These are phyloP conservation scores for Globisporangium middletonii DNA, from an alignment of 352 stramenopile species.

Conservation along the genomic window DNA sequence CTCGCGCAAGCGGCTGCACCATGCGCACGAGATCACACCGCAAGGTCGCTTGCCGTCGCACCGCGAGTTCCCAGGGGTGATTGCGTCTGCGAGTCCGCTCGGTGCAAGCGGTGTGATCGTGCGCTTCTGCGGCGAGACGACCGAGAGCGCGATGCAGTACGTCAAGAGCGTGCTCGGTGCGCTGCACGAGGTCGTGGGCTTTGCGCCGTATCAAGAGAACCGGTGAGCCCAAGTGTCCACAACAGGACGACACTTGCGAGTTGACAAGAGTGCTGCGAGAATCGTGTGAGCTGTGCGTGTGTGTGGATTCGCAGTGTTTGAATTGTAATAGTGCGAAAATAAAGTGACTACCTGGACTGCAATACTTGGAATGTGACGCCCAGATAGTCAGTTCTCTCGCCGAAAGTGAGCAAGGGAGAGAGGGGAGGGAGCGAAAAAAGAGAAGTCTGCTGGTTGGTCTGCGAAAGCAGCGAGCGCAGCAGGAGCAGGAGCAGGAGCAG, in stretches of 20 bases:
- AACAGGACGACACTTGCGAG: neutral
- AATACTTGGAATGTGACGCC: neutral
- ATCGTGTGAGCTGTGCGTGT: too few species aligned
- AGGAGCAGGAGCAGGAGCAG: too few species aligned
- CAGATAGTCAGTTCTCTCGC: neutral
- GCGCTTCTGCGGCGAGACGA: constrained; percentile 59
- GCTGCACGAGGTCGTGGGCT: constrained; percentile 49
- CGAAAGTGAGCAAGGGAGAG: neutral
- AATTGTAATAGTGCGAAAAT: neutral
- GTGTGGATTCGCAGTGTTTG: neutral
- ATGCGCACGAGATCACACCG: constrained; percentile 61
- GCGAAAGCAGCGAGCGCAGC: too few species aligned
- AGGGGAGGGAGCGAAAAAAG: too few species aligned
- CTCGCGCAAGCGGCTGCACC: constrained; percentile 69
- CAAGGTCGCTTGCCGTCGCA: constrained; percentile 49
- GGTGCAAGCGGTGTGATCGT: constrained; percentile 54
- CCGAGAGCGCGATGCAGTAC: constrained; percentile 55
- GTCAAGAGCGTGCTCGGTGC: constrained; percentile 53
- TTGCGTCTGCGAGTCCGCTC: constrained; percentile 73
- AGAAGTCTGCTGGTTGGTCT: too few species aligned
- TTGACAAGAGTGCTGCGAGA: too few species aligned
- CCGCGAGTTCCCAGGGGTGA: constrained; percentile 42
- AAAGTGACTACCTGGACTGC: neutral
- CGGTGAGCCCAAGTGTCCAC: constrained; percentile 22
- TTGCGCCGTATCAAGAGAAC: constrained; percentile 71